Evolutionary conservation across 176 grass and related monocot species (phyloP).

Genomic region (Tuctoria greenei): DNA sequence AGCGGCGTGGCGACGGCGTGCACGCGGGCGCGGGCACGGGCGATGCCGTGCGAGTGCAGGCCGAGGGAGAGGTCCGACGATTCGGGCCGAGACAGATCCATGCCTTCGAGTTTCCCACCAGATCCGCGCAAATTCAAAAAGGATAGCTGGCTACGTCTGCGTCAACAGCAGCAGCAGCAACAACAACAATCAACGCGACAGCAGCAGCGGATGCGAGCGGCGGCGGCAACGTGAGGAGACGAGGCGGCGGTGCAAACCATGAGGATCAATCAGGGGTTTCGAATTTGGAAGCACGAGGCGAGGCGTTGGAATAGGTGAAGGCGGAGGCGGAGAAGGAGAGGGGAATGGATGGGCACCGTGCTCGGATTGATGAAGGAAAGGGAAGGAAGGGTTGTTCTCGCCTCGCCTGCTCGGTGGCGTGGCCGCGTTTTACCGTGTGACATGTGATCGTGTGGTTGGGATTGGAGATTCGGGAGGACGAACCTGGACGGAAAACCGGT

Average conservation of each 20-base stretch:
- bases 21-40: conserved; percentile 24
- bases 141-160: conserved; percentile 22
- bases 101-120: not conserved
- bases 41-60: conserved; percentile 43
- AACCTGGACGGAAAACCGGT: conserved; percentile 58
- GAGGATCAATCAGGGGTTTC: conserved; percentile 16
- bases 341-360: conserved; percentile 19
- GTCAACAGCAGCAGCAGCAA: conserved; percentile 12
- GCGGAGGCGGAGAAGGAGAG: not conserved
- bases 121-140: conserved; percentile 23
- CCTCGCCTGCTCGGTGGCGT: not conserved
- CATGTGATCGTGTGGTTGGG: not conserved
- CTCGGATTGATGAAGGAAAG: conserved; percentile 25
- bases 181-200: conserved; percentile 4
- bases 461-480: conserved; percentile 34
- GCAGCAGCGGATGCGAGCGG: not conserved
- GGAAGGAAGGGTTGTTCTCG: conserved; percentile 20
- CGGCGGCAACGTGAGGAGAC: conserved; percentile 7
- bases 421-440: not conserved
- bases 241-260: conserved; percentile 26
- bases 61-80: conserved; percentile 82
- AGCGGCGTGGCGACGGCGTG: conserved; percentile 34
- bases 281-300: conserved; percentile 4
- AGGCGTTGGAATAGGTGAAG: conserved; percentile 17
- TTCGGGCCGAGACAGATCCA: conserved; percentile 64